phyloP scores from a whole-genome alignment of 1,284 basidiomycete genomes.

The Ustilago crameri region DNA sequence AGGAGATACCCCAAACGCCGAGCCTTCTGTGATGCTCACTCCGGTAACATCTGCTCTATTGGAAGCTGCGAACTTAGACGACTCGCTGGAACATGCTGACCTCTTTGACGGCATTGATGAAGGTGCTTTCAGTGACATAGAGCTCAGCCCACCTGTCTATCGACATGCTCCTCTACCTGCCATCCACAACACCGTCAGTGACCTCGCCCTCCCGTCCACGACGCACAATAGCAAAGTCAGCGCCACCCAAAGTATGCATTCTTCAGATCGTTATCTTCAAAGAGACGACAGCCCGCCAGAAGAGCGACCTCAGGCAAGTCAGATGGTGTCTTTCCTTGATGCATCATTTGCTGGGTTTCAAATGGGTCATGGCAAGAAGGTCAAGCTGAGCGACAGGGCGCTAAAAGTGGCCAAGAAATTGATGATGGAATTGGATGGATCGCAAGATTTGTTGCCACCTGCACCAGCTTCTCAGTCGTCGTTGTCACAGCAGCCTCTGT shows the following conservation, averaged over 20 bases:
- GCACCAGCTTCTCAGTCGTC: constrained; percentile 18
- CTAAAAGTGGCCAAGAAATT: constrained; percentile 30
- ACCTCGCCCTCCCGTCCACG: constrained; percentile 5
- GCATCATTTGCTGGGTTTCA: constrained; percentile 39
- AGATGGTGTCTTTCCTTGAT: constrained; percentile 34
- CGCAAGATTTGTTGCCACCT: constrained; percentile 17
- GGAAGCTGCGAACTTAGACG: constrained; percentile 1
- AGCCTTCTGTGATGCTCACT: neutral
- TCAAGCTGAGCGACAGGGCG: constrained; percentile 35
- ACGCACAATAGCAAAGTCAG: neutral
- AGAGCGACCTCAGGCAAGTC: constrained; percentile 16
- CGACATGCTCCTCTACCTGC: constrained; percentile 13
- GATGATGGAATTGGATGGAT: constrained; percentile 28
- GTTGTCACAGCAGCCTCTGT: constrained; percentile 5
- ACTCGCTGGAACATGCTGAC: constrained; percentile 25
- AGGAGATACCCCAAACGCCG: neutral
- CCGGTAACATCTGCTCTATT: neutral
- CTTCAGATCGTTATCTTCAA: neutral
- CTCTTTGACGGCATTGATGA: constrained; percentile 45
- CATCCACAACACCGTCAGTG: neutral
- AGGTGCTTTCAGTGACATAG: constrained; percentile 42
- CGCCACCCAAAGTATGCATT: neutral
- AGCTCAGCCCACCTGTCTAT: constrained; percentile 34
- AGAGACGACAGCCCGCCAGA: neutral
- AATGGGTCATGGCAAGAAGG: constrained; percentile 22